Percentiles rank a stretch among this genome's conserved stretches.
Conservation (phyloP, 2,329 filamentous ascomycete species). For the Paraconiothyrium sp. region DNA sequence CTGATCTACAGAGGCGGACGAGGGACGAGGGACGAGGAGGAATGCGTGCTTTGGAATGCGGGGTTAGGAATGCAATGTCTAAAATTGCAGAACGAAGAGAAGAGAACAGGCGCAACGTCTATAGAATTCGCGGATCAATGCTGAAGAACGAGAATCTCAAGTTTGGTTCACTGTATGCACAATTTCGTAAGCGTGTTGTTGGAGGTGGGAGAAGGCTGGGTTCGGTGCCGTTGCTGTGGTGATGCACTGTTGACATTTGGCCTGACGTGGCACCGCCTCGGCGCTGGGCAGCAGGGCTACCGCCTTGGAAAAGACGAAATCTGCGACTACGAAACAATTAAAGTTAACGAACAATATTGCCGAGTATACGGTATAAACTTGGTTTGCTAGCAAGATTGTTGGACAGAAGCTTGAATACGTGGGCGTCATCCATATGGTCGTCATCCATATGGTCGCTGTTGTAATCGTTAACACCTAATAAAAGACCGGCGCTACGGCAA, state of each 20-base stretch:
- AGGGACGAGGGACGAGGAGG: conserved; percentile 16
- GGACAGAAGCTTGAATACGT: background rate
- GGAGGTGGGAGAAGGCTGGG: conserved; percentile 28
- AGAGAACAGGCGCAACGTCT: background rate
- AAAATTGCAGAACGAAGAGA: background rate
- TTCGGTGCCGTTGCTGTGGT: conserved; percentile 39
- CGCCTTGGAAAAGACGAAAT: conserved; percentile 21
- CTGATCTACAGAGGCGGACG: background rate
- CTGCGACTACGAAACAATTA: background rate
- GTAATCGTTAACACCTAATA: no score
- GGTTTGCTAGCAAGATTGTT: background rate
- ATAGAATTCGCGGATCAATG: conserved; percentile 8
- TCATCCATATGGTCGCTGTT: no score
- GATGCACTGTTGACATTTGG: conserved; percentile 35
- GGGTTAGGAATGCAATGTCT: conserved; percentile 18
- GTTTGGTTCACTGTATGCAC: conserved; percentile 37
- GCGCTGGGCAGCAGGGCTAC: conserved; percentile 22
- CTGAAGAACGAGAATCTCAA: conserved; percentile 17
- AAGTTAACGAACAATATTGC: background rate
- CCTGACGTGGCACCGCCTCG: conserved; percentile 36
- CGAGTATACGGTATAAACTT: background rate
- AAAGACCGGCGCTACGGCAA: no score
- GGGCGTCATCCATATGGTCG: background rate
- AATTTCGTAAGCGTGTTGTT: conserved; percentile 28
- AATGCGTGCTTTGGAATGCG: conserved; percentile 24